Percentiles rank a stretch among this genome's conserved stretches.
These are phyloP conservation scores for Mucor mucedo DNA, from an alignment of 371 early-diverging fungal species.

Conservation along the genomic window DNA sequence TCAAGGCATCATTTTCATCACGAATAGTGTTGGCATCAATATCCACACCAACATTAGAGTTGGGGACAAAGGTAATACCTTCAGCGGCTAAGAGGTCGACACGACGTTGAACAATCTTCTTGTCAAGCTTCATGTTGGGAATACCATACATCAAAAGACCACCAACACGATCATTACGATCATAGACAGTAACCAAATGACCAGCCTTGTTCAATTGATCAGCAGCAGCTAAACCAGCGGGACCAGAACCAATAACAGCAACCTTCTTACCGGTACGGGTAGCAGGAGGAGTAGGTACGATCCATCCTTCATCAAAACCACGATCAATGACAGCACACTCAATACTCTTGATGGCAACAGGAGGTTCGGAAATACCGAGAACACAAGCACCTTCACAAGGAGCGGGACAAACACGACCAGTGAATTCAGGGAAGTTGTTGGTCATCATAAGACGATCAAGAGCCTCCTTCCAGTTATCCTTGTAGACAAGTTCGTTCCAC, in stretches of 20 bases:
- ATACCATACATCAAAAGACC: slow-evolving; percentile 98
- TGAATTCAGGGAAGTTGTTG: slow-evolving; percentile 97
- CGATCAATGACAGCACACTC: slow-evolving; percentile 96
- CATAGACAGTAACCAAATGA: slow-evolving; percentile 92
- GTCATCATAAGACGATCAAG: slow-evolving; percentile 92
- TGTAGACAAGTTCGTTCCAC: slow-evolving; percentile 96
- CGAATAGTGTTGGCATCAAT: slow-evolving; percentile 71
- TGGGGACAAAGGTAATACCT: slow-evolving; percentile 87
- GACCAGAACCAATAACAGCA: slow-evolving; percentile 94
- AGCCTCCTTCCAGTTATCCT: slow-evolving; percentile 94
- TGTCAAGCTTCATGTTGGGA: slow-evolving; percentile 99
- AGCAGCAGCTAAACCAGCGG: slow-evolving; percentile 95
- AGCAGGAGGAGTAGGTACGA: slow-evolving; percentile 80
- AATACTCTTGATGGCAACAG: slow-evolving; percentile 96
- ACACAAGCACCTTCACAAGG: slow-evolving; percentile 92
- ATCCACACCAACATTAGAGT: slow-evolving; percentile 86
- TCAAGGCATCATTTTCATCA: slow-evolving; percentile 76
- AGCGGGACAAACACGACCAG: slow-evolving; percentile 80
- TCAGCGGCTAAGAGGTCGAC: slow-evolving; percentile 91
- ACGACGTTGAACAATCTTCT: slow-evolving; percentile 91
- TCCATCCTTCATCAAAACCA: slow-evolving; percentile 96
- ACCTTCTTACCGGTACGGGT: slow-evolving; percentile 83
- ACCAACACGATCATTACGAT: slow-evolving; percentile 94
- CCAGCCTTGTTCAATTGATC: slow-evolving; percentile 98
- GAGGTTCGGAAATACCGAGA: slow-evolving; percentile 88